Evolutionary conservation across 1,139 yeast genomes (phyloP), one percentile per base, ranked within the genome.

Genomic region (Hyphopichia burtonii): DNA sequence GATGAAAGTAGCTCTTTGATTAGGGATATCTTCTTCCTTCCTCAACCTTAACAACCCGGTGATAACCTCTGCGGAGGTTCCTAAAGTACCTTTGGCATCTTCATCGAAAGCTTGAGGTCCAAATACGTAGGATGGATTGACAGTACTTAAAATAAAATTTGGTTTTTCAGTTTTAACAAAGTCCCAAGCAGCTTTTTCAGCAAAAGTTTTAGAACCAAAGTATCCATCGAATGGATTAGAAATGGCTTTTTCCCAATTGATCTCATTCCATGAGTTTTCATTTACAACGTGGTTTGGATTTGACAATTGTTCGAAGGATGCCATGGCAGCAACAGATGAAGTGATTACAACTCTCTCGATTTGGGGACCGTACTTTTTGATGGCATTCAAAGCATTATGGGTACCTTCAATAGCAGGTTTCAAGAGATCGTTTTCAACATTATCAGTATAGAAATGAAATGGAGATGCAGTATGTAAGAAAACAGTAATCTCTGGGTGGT

Each of bases 261-360:
- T 66, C 40, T 63, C 49, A 45, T 71, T 72, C 76, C 76, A 71
- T 40, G 64, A 58, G 4, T 38, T 65, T 60, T 5, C 58, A 36
- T 49, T 72, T 77, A 45, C 69, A 64, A 42, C 68, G 66, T 3
- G 61, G 54, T 30, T 63, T 56, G 3, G 41, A 38, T 71, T 59
- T 43, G 58, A 66, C 46, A 71, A 76, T 46, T 70, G 75, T 2
- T 48, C 63, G 9, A 68, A 57, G 1, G 72, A 63, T 45, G 68
- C 69, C 4, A 71, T 53, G 1, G 76, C 76, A 8, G 76, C 76
- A 51, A 71, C 76, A 10, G 74, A 67, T 4, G 76, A 70, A 0
- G 76, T 71, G 18, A 71, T 47, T 10, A 71, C 70, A 12, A 71
- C 61, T 39, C 63, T 58, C 41, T 59, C 54, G 32, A 65, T 51